Percentiles rank a stretch among this genome's conserved stretches.
These are phyloP conservation scores for Talaromyces ruber DNA, from an alignment of 495 filamentous ascomycete species.

Conservation along the genomic window DNA sequence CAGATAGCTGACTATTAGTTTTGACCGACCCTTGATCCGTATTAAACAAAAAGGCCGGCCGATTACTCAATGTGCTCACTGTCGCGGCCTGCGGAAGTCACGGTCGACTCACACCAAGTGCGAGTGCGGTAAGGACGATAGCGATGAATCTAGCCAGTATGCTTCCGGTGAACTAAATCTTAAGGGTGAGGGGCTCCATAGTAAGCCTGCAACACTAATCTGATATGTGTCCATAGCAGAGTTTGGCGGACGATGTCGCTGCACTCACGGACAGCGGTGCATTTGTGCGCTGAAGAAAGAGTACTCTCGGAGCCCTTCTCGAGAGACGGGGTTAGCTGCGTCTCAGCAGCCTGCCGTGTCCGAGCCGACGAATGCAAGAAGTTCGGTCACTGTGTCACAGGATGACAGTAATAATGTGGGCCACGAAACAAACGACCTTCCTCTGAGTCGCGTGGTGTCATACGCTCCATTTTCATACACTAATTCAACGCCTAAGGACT, in stretches of 20 bases:
- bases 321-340: slow-evolving; percentile 44
- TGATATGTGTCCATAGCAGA: no score
- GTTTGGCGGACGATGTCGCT: slow-evolving; percentile 52
- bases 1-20: no score
- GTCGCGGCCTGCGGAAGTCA: slow-evolving; percentile 93
- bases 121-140: slow-evolving; percentile 70
- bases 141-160: slow-evolving; percentile 56
- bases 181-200: slow-evolving; percentile 20
- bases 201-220: no score
- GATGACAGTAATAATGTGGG: no score
- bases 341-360: slow-evolving; percentile 23
- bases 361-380: no score
- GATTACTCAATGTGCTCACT: slow-evolving; percentile 96
- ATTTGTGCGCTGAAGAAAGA: slow-evolving; percentile 91
- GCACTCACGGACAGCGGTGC: slow-evolving; percentile 84
- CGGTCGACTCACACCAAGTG: slow-evolving; percentile 91
- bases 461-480: no score
- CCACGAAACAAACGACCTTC: no score
- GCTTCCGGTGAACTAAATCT: slow-evolving; percentile 24
- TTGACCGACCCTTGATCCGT: slow-evolving; percentile 80
- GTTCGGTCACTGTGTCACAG: no score
- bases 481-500: no score
- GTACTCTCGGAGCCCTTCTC: slow-evolving; percentile 62
- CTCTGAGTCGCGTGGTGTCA: no score
- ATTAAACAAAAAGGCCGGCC: slow-evolving; percentile 98